Conservation (phyloP, 208 protist species). For the Phytomonas francai region DNA sequence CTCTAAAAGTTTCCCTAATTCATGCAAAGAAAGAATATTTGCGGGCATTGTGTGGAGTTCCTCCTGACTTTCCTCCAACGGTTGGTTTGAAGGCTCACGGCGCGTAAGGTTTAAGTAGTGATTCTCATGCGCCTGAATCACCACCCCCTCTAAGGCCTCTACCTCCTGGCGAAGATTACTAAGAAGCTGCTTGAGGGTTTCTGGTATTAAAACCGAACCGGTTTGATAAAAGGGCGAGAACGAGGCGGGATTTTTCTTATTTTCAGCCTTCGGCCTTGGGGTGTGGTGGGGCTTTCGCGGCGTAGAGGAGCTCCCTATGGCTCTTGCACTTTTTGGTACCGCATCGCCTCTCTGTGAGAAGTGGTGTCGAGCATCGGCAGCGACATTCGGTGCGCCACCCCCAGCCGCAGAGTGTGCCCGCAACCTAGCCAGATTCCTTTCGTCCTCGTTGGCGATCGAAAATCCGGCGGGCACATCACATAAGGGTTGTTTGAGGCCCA, state of each 20-base stretch:
- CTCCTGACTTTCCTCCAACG: conserved; percentile 4
- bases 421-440: not conserved
- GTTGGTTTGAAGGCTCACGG: not conserved
- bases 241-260: not conserved
- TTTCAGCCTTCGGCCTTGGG: not conserved
- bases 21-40: conserved; percentile 30
- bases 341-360: not conserved
- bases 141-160: conserved; percentile 35
- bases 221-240: not conserved
- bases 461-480: not conserved
- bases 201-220: not conserved
- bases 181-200: not conserved
- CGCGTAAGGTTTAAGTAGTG: conserved; percentile 35
- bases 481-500: not conserved
- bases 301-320: not conserved
- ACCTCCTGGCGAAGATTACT: conserved; percentile 27
- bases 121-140: conserved; percentile 27
- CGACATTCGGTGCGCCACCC: not conserved
- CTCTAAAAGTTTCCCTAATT: conserved; percentile 52
- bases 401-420: not conserved
- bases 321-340: not conserved
- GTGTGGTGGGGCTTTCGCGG: not conserved
- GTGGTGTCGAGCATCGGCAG: not conserved
- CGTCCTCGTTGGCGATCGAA: not conserved
- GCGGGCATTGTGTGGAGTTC: conserved; percentile 8